Percentiles rank a stretch among this genome's conserved stretches.
phyloP scores from a whole-genome alignment of 148 eudicot species.

The Rhododendron molle region DNA sequence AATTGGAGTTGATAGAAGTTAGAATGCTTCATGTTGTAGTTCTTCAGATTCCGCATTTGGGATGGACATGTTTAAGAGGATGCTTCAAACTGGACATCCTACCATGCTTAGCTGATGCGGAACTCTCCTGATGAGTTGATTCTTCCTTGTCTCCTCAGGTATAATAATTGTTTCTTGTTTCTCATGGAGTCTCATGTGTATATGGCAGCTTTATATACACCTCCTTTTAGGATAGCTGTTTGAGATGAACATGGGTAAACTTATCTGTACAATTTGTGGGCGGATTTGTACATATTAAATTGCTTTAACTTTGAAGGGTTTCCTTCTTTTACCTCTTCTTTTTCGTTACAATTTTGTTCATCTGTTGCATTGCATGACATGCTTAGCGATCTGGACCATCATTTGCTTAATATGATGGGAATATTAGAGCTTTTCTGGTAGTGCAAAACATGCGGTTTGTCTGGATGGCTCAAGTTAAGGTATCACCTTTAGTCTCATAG shows the following conservation, averaged over 20 bases:
- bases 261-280: neutral
- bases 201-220: conserved; percentile 1
- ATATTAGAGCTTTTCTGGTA: neutral
- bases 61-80: conserved; percentile 96
- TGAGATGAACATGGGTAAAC: conserved; percentile 1
- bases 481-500: neutral
- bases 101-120: conserved; percentile 88
- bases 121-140: neutral
- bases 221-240: neutral
- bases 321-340: neutral
- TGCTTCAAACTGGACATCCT: conserved; percentile 99
- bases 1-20: neutral
- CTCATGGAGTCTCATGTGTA: neutral
- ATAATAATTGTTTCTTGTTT: neutral
- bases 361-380: neutral
- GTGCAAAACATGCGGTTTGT: neutral
- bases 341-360: neutral
- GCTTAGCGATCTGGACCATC: neutral
- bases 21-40: conserved; percentile 38
- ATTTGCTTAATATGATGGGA: neutral
- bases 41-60: conserved; percentile 95
- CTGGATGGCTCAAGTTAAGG: neutral
- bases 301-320: neutral
- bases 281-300: neutral
- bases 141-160: neutral